Percentiles rank a stretch among this genome's conserved stretches.
Evolutionary conservation across 2,329 filamentous ascomycete species (phyloP).

Genomic region (Graphilbum fragrans): DNA sequence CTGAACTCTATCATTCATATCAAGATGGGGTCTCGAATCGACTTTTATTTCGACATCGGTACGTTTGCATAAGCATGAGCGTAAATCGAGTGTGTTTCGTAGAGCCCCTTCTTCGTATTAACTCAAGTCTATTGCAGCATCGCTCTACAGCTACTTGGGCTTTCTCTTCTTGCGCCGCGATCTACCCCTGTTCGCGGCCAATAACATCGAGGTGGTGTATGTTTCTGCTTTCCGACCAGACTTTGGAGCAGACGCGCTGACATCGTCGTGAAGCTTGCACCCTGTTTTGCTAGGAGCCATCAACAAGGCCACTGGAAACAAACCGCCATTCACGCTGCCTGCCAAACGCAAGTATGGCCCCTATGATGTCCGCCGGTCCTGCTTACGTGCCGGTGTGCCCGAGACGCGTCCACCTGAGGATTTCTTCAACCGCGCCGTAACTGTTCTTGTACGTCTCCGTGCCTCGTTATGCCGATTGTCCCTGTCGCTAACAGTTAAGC

Average conservation of each 20-base stretch:
- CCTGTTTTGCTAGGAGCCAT: slow-evolving; percentile 62
- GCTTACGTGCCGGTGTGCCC: slow-evolving; percentile 23
- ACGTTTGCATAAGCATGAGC: slow-evolving; percentile 13
- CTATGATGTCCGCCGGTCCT: slow-evolving; percentile 27
- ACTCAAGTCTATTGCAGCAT: slow-evolving; percentile 34
- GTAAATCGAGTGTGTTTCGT: neutral
- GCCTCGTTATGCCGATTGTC: neutral
- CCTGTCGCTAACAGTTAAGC: slow-evolving; percentile 15
- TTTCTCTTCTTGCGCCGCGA: slow-evolving; percentile 48
- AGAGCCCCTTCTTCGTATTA: neutral
- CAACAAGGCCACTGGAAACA: slow-evolving; percentile 52
- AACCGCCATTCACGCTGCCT: slow-evolving; percentile 59
- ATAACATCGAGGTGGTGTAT: slow-evolving; percentile 56
- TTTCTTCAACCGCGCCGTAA: slow-evolving; percentile 30
- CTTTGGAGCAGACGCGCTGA: neutral
- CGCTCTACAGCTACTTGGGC: slow-evolving; percentile 45
- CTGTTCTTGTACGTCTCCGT: slow-evolving; percentile 22
- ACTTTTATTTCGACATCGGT: slow-evolving; percentile 54
- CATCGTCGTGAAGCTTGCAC: slow-evolving; percentile 37
- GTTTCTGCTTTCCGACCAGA: neutral
- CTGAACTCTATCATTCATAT: no score
- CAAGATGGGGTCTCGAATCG: slow-evolving; percentile 11
- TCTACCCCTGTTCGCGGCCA: slow-evolving; percentile 36
- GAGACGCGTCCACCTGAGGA: slow-evolving; percentile 25
- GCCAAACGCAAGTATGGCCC: slow-evolving; percentile 50